phyloP scores from a whole-genome alignment of 1,284 basidiomycete species.

The Farysia itapuensis region DNA sequence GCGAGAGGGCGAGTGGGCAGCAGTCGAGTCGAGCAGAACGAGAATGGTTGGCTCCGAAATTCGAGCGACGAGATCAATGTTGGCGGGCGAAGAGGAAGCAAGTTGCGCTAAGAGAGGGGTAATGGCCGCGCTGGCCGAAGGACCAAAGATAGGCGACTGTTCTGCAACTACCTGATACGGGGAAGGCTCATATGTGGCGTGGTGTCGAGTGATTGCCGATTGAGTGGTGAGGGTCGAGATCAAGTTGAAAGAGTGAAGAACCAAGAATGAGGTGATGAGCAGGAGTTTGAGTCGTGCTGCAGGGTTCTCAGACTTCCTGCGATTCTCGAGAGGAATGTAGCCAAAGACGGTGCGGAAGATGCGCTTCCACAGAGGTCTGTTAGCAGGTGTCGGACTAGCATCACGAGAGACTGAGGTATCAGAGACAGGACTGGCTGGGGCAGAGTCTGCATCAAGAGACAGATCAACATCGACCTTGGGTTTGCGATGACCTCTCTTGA shows the following conservation, averaged over 20 bases:
- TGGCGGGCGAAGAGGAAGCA: conserved; percentile 24
- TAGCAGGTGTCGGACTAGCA: conserved; percentile 18
- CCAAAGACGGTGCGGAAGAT: conserved; percentile 43
- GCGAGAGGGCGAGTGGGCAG: conserved; percentile 16
- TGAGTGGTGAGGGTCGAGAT: conserved; percentile 84
- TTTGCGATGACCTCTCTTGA: conserved; percentile 63
- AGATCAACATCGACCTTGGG: conserved; percentile 47
- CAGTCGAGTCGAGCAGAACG: conserved; percentile 68
- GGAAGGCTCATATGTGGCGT: conserved; percentile 56
- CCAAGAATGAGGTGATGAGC: conserved; percentile 66
- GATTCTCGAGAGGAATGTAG: conserved; percentile 66
- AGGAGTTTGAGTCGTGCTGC: conserved; percentile 86
- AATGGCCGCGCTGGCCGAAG: conserved; percentile 28
- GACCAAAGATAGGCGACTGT: conserved; percentile 33
- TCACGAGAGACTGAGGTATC: conserved; percentile 33
- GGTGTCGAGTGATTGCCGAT: conserved; percentile 68
- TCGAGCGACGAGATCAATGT: conserved; percentile 45
- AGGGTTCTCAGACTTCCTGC: conserved; percentile 69
- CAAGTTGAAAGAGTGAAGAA: conserved; percentile 71
- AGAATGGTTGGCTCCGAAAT: conserved; percentile 65
- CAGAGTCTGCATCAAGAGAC: conserved; percentile 49
- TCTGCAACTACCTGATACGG: conserved; percentile 47
- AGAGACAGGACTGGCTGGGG: conserved; percentile 35
- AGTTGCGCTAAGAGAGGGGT: conserved; percentile 48
- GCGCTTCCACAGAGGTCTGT: conserved; percentile 41